phyloP scores from a whole-genome alignment of 2,329 filamentous ascomycete genomes.

The Escovopsis sp. region DNA sequence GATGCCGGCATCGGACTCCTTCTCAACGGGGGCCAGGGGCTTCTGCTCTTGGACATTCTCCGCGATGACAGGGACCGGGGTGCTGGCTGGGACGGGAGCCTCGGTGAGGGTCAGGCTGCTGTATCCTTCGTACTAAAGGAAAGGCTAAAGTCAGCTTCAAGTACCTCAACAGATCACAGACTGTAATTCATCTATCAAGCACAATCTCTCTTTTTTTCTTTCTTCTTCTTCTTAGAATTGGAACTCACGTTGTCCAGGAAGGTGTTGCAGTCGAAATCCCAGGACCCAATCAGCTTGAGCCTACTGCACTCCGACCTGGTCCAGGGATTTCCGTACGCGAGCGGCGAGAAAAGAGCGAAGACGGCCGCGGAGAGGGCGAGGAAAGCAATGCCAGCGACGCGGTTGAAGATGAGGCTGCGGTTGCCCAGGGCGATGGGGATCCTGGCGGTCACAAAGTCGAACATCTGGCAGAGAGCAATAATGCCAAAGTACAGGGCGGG shows the following conservation, averaged over 20 bases:
- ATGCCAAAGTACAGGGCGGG: slow-evolving; percentile 92
- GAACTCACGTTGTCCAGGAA: slow-evolving; percentile 74
- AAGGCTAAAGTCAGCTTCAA: slow-evolving; percentile 8
- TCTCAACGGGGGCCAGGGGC: slow-evolving; percentile 12
- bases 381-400: slow-evolving; percentile 57
- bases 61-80: slow-evolving; percentile 9
- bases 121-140: slow-evolving; percentile 34
- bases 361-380: slow-evolving; percentile 58
- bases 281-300: slow-evolving; percentile 74
- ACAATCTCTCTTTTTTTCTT: too few species aligned
- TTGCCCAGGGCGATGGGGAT: slow-evolving; percentile 53
- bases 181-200: too few species aligned
- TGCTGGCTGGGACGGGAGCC: slow-evolving; percentile 9
- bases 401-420: slow-evolving; percentile 55
- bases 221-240: too few species aligned
- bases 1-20: slow-evolving; percentile 18
- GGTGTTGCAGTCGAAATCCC: slow-evolving; percentile 98
- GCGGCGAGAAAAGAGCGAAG: slow-evolving; percentile 74
- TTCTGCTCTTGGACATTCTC: slow-evolving; percentile 12
- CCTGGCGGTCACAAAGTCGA: slow-evolving; percentile 70
- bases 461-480: slow-evolving; percentile 74
- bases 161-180: too few species aligned
- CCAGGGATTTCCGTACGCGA: slow-evolving; percentile 90
- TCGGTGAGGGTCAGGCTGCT: slow-evolving; percentile 11
- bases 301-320: slow-evolving; percentile 75